Evolutionary conservation across 176 grass and related monocot species (phyloP), one percentile per base, ranked within the genome.

Genomic region (Hordeum marinum): DNA sequence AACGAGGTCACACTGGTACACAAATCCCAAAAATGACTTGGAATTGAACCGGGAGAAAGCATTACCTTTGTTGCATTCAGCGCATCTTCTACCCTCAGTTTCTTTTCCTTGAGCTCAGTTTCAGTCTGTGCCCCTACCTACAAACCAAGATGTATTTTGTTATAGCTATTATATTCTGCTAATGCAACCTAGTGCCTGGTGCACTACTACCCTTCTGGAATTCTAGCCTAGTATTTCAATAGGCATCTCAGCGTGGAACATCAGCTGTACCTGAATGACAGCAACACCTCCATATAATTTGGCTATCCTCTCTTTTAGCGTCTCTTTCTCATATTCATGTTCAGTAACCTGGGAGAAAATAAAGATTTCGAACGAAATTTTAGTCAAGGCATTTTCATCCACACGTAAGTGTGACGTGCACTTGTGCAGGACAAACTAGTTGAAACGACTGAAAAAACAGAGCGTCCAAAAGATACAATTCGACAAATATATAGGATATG

Each of bases 61-160:
- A 89, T 75, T 80, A 97, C 92, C 87, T 94, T 97, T 63, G 94
- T 97, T 68, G 94, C 94, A 73, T 97, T 97, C 35, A 97, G 88
- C 48, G 94, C 94, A 87, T 97, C 94, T 87, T 97, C 94, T 72
- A 97, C 94, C 89, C 94, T 94, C 88, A 97, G 80, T 84, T 97
- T 97, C 80, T 97, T 97, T 86, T 97, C 92, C 79, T 92, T 97
- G 15, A 97, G 55, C 39, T 94, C 92, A 35, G 94, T 97, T 75
- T 97, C 94, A 26, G 94, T 97, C 88, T 94, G 92, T 76, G 94
- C 92, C 84, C 94, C 94, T 74, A 97, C 94, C 94, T 97, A 82
- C 18, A 74, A 79, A 87, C 15, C 23, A 71, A 81, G 9, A 75
- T 65, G 52, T 34, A 35, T 13, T 23, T 75, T 75, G 58, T 37